These are phyloP conservation scores for Podaxis pistillaris DNA, from an alignment of 768 basidiomycete genomes.

Conservation along the genomic window DNA sequence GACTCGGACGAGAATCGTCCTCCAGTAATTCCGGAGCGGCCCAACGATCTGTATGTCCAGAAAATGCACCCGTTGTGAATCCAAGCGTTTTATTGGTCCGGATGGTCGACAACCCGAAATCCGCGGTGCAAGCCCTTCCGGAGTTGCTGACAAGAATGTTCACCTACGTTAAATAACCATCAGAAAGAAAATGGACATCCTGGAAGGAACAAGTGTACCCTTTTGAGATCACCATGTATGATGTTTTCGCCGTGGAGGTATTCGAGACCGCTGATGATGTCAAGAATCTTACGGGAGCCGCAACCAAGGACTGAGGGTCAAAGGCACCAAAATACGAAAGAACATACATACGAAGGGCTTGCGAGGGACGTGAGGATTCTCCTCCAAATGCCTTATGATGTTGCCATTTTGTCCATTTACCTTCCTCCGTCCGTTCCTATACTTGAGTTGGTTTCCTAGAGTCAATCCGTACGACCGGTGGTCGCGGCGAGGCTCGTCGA, in stretches of 20 bases:
- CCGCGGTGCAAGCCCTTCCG: conserved; percentile 15
- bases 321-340: background rate
- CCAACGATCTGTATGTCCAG: conserved; percentile 15
- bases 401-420: too few relatives aligned
- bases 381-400: background rate
- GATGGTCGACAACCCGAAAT: conserved; percentile 17
- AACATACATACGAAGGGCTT: background rate
- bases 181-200: background rate
- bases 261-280: conserved; percentile 14
- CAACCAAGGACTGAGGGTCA: too few relatives aligned
- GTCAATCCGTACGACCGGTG: too few relatives aligned
- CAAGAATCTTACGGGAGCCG: conserved; percentile 3
- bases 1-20: background rate
- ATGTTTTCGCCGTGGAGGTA: conserved; percentile 17
- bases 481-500: too few relatives aligned
- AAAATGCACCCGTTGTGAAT: background rate
- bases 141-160: conserved; percentile 17
- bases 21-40: conserved; percentile 19
- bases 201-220: conserved; percentile 4
- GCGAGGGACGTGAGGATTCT: background rate
- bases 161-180: conserved; percentile 1
- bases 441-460: too few relatives aligned
- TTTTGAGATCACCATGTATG: conserved; percentile 19
- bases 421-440: too few relatives aligned
- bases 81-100: conserved; percentile 9